Percentiles rank a stretch among this genome's conserved stretches.
phyloP scores from a whole-genome alignment of 768 basidiomycete species.

The Tephrocybe sp. region DNA sequence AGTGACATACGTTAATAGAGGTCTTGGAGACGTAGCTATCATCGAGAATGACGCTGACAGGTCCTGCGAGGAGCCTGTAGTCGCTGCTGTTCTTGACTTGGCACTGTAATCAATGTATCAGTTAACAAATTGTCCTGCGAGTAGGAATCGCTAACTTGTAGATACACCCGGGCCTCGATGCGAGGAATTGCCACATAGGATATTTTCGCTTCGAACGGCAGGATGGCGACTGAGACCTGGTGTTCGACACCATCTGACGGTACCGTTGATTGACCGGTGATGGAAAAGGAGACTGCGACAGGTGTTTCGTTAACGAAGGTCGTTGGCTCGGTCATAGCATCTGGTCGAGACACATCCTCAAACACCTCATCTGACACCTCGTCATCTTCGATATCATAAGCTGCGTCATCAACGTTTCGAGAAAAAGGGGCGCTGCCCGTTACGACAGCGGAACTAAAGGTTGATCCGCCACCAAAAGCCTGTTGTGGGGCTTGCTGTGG shows the following conservation, averaged over 20 bases:
- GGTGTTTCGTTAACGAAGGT: constrained; percentile 52
- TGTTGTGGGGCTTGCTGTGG: not conserved
- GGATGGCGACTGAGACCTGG: constrained; percentile 48
- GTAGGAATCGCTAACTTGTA: constrained; percentile 35
- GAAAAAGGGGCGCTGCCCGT: not conserved
- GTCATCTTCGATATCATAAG: no score
- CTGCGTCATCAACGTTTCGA: no score
- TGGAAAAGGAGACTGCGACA: constrained; percentile 47
- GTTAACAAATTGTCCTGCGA: not conserved
- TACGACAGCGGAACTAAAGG: not conserved
- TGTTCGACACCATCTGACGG: constrained; percentile 55
- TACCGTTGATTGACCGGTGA: constrained; percentile 47
- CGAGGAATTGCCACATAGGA: constrained; percentile 51
- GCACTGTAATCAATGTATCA: constrained; percentile 27
- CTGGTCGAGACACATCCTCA: constrained; percentile 27
- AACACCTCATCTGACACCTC: constrained; percentile 24
- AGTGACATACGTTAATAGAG: constrained; percentile 33
- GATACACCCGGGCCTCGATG: constrained; percentile 44
- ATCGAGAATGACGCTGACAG: constrained; percentile 53
- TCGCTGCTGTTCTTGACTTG: constrained; percentile 57
- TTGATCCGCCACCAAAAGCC: not conserved
- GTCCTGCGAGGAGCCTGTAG: constrained; percentile 52
- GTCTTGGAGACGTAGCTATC: constrained; percentile 58
- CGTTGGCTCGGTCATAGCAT: constrained; percentile 27
- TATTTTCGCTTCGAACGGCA: constrained; percentile 43